Base-by-base conservation (phyloP, 2,329 filamentous ascomycete species). In the Pestalotiopsis sp. region DNA sequence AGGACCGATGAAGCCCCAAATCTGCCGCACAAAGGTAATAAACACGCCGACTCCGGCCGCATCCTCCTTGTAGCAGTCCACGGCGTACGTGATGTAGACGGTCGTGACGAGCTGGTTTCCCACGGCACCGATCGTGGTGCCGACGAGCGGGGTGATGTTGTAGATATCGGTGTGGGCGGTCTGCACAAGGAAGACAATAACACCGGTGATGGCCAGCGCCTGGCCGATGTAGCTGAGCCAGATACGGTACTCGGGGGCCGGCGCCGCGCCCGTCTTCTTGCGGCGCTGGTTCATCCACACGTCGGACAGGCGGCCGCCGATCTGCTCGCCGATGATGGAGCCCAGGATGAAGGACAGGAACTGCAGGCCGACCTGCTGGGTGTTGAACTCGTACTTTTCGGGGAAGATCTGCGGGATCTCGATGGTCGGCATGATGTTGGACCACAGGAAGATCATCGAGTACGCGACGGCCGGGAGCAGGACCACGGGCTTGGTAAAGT, bases 81-180 rank as follows among this genome's bases (percentile, higher is more conserved):
- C 84, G 0, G 86, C 84, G 73, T 89, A 90, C 0, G 88, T 89
- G 26, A 88, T 84, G 55, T 88, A 73, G 2, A 89, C 84, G 0
- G 88, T 89, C 0, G 88, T 89, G 17, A 89, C 81, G 56, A 90
- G 84, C 74, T 90, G 88, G 68, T 88, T 89, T 0, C 88, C 88
- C 4, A 81, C 84, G 0, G 82, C 83, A 0, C 80, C 81, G 69
- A 86, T 83, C 1, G 81, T 86, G 5, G 81, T 81, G 5, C 87
- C 87, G 17, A 89, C 73, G 13, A 88, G 78, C 0, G 88, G 88
- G 0, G 85, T 87, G 5, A 89, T 81, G 66, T 89, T 86, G 83
- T 85, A 90, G 2, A 81, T 73, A 0, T 55, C 48, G 4, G 78
- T 75, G 0, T 84, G 82, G 26, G 83, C 78, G 1, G 83, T 78